These are phyloP conservation scores for Ophiostoma ulmi DNA, from an alignment of 2,329 filamentous ascomycete species.

Conservation along the genomic window DNA sequence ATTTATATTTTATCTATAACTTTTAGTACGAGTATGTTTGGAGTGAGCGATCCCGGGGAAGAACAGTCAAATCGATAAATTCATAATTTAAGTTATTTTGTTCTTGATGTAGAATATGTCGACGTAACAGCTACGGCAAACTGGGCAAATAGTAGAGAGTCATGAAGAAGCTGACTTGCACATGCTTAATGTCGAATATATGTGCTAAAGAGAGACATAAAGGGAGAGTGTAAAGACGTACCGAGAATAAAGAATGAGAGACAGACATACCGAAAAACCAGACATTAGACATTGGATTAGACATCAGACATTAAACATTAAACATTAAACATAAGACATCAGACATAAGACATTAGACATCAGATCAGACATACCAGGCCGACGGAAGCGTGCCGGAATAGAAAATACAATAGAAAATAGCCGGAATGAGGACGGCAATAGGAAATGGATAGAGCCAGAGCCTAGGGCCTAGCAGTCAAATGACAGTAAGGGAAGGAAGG, in stretches of 20 bases:
- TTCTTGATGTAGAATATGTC: neutral
- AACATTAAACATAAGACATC: neutral
- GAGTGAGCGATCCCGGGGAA: neutral
- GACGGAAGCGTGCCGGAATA: neutral
- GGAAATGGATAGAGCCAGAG: neutral
- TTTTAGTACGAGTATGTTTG: too few relatives aligned
- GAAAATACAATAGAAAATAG: neutral
- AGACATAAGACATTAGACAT: neutral
- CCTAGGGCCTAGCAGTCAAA: neutral
- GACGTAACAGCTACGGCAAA: too few relatives aligned
- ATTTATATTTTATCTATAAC: too few relatives aligned
- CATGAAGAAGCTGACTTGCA: too few relatives aligned
- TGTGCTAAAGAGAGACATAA: too few relatives aligned
- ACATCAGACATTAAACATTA: neutral
- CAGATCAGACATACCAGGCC: neutral
- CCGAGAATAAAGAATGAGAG: neutral
- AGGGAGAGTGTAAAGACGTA: too few relatives aligned
- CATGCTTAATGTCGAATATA: too few relatives aligned
- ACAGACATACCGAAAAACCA: neutral
- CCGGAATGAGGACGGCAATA: neutral
- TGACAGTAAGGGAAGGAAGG: neutral
- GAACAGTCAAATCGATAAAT: neutral
- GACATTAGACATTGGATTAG: too few relatives aligned
- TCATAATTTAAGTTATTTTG: neutral
- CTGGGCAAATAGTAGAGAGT: neutral